Evolutionary conservation across 441 rosid species (phyloP), one percentile per base, ranked within the genome.

Genomic region (Melastoma candidum): DNA sequence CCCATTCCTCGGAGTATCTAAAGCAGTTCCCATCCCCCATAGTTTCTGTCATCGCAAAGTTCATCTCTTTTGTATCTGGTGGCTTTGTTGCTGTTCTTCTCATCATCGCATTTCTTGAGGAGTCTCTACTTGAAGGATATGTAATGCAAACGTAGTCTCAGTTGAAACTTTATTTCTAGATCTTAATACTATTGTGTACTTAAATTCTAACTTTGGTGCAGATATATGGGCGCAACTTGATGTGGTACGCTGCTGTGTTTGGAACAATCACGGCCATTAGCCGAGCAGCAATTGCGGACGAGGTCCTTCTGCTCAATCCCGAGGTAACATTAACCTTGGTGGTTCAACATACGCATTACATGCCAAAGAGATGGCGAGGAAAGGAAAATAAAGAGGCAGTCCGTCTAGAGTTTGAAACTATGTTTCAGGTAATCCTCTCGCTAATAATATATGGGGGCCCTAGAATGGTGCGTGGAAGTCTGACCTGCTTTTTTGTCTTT

Each of bases 211-310:
- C 41, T 32, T 2, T 8, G 22, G 5, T 32, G 82, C 73, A 94
- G 99, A 87, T 94, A 72, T 83, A 83, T 61, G 99, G 99, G 39
- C 96, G 97, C 79, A 90, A 94, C 67, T 76, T 94, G 66, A 74
- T 94, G 44, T 94, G 99, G 99, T 94, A 94, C 72, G 94, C 95
- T 54, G 99, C 99, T 59, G 95, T 94, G 24, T 94, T 94, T 74
- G 97, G 99, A 61, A 73, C 99, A 54, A 83, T 94, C 68, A 89
- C 97, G 57, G 99, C 99, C 56, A 75, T 90, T 66, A 89, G 97
- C 56, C 85, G 99, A 12, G 95, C 97, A 43, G 97, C 96, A 43
- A 68, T 89, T 44, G 52, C 84, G 14, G 97, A 94, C 59, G 96
- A 87, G 64, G 77, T 85, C 59, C 74, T 85, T 70, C 85, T 94